A percentile compares a stretch with the other conserved stretches of the same genome.
Conservation (phyloP, 768 basidiomycete genomes). For the Mycena vitilis region DNA sequence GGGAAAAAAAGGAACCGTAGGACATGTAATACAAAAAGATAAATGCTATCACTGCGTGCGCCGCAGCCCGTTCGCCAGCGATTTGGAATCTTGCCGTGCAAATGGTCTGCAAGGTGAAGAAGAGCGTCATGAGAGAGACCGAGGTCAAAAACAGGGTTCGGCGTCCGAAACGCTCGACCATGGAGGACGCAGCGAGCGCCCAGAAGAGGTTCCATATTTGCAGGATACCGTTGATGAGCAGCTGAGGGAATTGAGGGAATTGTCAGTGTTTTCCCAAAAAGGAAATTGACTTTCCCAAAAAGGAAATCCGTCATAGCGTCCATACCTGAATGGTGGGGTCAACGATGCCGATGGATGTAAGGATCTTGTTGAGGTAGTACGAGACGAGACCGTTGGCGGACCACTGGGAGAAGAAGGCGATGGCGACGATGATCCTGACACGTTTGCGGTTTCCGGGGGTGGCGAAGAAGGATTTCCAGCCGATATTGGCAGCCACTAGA, state of each 20-base stretch:
- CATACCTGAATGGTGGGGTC: slow-evolving; percentile 60
- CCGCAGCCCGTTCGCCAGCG: slow-evolving; percentile 54
- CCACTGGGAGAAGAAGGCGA: slow-evolving; percentile 90
- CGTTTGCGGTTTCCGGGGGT: slow-evolving; percentile 81
- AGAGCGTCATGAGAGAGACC: slow-evolving; percentile 66
- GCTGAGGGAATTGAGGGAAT: slow-evolving; percentile 46
- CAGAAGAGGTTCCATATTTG: slow-evolving; percentile 84
- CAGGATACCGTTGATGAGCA: slow-evolving; percentile 88
- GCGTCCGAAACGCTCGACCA: slow-evolving; percentile 76
- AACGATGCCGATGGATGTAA: slow-evolving; percentile 75
- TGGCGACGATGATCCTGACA: slow-evolving; percentile 78
- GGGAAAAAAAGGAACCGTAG: no score
- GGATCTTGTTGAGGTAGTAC: slow-evolving; percentile 83
- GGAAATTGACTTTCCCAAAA: background rate
- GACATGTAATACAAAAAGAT: slow-evolving; percentile 91
- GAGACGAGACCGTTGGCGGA: slow-evolving; percentile 88
- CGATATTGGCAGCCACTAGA: slow-evolving; percentile 64
- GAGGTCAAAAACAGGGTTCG: slow-evolving; percentile 78
- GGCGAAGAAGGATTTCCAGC: slow-evolving; percentile 75
- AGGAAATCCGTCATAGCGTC: slow-evolving; percentile 32
- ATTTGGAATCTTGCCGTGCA: slow-evolving; percentile 70
- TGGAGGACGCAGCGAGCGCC: slow-evolving; percentile 66
- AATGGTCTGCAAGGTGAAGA: slow-evolving; percentile 76
- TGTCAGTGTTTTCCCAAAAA: background rate
- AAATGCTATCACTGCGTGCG: slow-evolving; percentile 82